Evolutionary conservation across 768 basidiomycete genomes (phyloP), one percentile per base, ranked within the genome.

Genomic region (Mycena polygramma): DNA sequence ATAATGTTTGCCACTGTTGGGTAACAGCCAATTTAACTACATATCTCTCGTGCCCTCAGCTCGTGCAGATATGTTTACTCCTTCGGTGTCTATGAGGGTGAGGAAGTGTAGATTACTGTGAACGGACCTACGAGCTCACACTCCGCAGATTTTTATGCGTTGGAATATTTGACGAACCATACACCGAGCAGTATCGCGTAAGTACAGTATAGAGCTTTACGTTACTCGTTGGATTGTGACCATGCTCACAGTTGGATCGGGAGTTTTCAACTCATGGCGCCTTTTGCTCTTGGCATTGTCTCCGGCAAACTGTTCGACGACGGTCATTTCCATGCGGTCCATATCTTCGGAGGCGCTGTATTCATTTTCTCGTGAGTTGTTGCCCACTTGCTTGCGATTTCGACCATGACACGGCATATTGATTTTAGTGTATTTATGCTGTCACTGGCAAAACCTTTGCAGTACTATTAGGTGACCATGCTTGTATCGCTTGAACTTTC

Each of bases 391-490:
- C 1, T 4, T 24, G n/a, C 2, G 2, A 49, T 22, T 7, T 17
- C 6, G n/a, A n/a, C n/a, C n/a, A n/a, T n/a, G n/a, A n/a, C n/a
- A n/a, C n/a, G n/a, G n/a, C 54, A 17, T 37, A n/a, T n/a, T 9
- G 13, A 11, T 20, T 55, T 39, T 20, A 55, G 54, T 10, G 19
- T 39, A 14, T 55, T 55, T 14, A 55, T 55, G 54, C 54, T 55
- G 30, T 54, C 52, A 2, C 52, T 54, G 14, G 52, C 52, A 35
- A 54, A 54, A 30, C 52, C 52, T 7, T 36, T 37, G 19, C 54
- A 55, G 39, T 55, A 55, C 26, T 55, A 55, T n/a, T 35, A 55
- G 37, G 54, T 55, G 20, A 8, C n/a, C n/a, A n/a, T n/a, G n/a
- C 13, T n/a, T 17, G 8, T 19, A 11, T 48, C 46, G 19, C 36